phyloP scores from a whole-genome alignment of 257 asterid species.

The Nicotiana paniculata region DNA sequence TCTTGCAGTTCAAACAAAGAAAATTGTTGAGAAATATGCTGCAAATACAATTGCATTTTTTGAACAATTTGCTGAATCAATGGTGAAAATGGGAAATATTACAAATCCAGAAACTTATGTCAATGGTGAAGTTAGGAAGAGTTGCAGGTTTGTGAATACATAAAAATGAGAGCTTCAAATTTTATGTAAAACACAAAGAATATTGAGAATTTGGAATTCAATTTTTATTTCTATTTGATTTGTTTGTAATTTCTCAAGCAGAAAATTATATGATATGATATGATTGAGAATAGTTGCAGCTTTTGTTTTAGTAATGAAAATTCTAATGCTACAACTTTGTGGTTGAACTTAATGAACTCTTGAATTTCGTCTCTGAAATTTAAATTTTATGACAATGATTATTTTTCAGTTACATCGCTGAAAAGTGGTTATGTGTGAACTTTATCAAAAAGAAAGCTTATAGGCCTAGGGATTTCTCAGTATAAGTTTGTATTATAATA shows the following conservation, averaged over 20 bases:
- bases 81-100: constrained; percentile 84
- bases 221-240: neutral
- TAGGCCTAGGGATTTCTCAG: too few species aligned
- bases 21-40: constrained; percentile 60
- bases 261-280: neutral
- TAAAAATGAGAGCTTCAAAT: constrained; percentile 8
- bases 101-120: constrained; percentile 52
- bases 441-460: too few species aligned
- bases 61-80: constrained; percentile 75
- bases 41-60: constrained; percentile 59
- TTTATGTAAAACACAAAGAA: neutral
- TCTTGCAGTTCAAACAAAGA: constrained; percentile 50
- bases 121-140: constrained; percentile 80
- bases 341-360: neutral
- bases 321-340: neutral
- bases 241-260: neutral
- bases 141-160: constrained; percentile 82
- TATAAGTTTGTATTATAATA: too few species aligned
- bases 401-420: too few species aligned
- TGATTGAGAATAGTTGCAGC: neutral
- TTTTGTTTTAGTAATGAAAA: neutral
- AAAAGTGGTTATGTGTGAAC: too few species aligned
- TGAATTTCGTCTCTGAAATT: too few species aligned
- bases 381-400: too few species aligned
- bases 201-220: neutral